Conservation (phyloP, 768 basidiomycete genomes). For the Lactarius quietus region DNA sequence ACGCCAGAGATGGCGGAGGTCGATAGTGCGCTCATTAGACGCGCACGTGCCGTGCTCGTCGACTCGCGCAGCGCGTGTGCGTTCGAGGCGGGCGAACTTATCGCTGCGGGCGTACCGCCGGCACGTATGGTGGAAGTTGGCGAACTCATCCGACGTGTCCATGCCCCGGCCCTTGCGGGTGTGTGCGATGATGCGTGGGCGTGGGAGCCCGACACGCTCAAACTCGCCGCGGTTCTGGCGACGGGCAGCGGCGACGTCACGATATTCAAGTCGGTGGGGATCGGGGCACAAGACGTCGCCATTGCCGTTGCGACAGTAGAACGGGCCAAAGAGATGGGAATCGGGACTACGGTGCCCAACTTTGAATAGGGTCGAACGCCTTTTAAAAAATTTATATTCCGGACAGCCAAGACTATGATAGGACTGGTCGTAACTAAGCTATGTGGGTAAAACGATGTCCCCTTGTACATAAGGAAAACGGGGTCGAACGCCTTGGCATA, state of each 20-base stretch:
- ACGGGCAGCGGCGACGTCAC: constrained; percentile 43
- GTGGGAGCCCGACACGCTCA: constrained; percentile 18
- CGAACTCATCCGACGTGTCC: constrained; percentile 42
- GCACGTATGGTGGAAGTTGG: constrained; percentile 65
- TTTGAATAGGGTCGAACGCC: constrained; percentile 1
- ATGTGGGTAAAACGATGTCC: too few species aligned
- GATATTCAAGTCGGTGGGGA: constrained; percentile 85
- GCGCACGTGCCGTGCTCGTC: constrained; percentile 59
- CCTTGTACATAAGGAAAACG: too few species aligned
- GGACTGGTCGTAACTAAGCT: too few species aligned
- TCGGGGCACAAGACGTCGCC: constrained; percentile 84
- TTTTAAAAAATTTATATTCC: too few species aligned
- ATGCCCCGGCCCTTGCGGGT: neutral
- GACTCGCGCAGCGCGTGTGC: constrained; percentile 70
- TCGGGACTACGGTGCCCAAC: constrained; percentile 46
- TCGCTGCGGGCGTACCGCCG: constrained; percentile 43
- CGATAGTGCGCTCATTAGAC: constrained; percentile 49
- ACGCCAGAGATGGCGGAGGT: constrained; percentile 80
- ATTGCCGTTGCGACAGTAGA: constrained; percentile 68
- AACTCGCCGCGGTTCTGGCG: constrained; percentile 23
- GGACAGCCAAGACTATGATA: too few species aligned
- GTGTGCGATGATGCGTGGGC: constrained; percentile 2
- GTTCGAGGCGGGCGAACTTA: constrained; percentile 82
- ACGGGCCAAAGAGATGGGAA: constrained; percentile 49
- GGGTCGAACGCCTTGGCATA: too few species aligned